Base-by-base conservation (phyloP, 371 early-diverging fungal genomes). In the Mortierella sp. region DNA sequence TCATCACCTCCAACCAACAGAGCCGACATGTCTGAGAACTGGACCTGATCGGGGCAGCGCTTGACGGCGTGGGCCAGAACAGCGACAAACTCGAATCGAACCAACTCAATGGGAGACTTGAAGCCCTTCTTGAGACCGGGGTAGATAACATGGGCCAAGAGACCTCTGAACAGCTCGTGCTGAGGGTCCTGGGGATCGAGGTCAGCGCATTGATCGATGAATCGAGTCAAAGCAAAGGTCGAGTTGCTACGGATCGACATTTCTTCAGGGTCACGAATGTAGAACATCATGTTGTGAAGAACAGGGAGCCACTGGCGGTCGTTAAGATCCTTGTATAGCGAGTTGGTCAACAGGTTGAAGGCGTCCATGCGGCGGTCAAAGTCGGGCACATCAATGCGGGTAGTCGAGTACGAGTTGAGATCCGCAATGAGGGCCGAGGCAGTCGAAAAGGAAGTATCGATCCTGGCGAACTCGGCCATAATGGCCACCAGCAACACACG, bases 231-330 rank as follows among this genome's bases (percentile, higher is more conserved):
- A 14, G 94, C 95, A 83, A 92, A 94, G 0, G 95, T 89, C 5
- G 98, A 94, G 81, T 93, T 95, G 72, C 96, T 94, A 70, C 99
- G 95, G 42, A 97, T 93, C 0, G 97, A 94, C 91, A 95, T 93
- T 88, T 99, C 99, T 68, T 95, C 96, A 9, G 89, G 84, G 74
- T 98, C 96, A 65, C 95, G 95, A 81, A 97, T 92, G 77, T 89
- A 94, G 84, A 91, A 94, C 24, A 96, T 76, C 75, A 97, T 90
- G 83, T 97, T 97, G 84, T 97, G 93, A n/a, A 99, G 89, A 14
- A 99, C 79, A 10, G 99, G 98, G 0, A 95, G 88, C 98, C 99
- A 98, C 77, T 97, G 96, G 31, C 90, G 89, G 34, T 93, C 87
- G 52, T 90, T 91, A 16, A 97, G 90, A 6, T 88, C 79, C 42